Evolutionary conservation across 2,329 filamentous ascomycete genomes (phyloP), one percentile per base, ranked within the genome.

Genomic region (Xylariaceae sp.): DNA sequence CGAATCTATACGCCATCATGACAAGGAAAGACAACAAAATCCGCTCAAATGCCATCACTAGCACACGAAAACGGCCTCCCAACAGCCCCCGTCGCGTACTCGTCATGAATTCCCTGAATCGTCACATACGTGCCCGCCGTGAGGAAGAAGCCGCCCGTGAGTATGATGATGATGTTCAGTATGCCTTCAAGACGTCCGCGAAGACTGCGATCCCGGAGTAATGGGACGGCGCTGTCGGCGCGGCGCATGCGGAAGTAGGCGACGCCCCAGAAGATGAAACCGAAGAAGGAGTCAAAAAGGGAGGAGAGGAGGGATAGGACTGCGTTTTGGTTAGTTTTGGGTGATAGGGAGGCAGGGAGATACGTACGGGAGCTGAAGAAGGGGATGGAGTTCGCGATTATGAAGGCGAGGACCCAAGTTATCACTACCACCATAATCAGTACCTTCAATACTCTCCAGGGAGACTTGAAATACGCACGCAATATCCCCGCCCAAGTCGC

Each of bases 181-280:
- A 76, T 73, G n/a, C 86, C 80, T 49, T 83, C 82, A 6, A 82
- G 68, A 61, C 75, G 74, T 41, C 82, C 82, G 1, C 80, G 75
- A 39, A 86, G 68, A 52, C 82, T 84, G 39, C 82, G 77, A 1
- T 75, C 76, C 63, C 78, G 80, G 54, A 82, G 79, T 37, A 82
- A 79, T 0, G 77, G 75, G 2, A 80, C 70, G 5, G 81, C 79
- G 41, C 84, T 80, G 63, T 90, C 87, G 1, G 82, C 87, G 17
- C 76, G 77, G 52, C 88, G 81, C 88, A 93, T 90, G 58, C 88
- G 83, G 69, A 92, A 82, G 70, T 90, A 93, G 0, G 89, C 89
- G 1, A 90, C 82, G 10, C 88, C 89, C 89, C 89, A 97, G 79
- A 96, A 97, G 70, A 96, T 96, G 79, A 96, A 97, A 23, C 92